phyloP scores from a whole-genome alignment of 192 early-diverging fungal genomes.

The Gonapodya sp. region DNA sequence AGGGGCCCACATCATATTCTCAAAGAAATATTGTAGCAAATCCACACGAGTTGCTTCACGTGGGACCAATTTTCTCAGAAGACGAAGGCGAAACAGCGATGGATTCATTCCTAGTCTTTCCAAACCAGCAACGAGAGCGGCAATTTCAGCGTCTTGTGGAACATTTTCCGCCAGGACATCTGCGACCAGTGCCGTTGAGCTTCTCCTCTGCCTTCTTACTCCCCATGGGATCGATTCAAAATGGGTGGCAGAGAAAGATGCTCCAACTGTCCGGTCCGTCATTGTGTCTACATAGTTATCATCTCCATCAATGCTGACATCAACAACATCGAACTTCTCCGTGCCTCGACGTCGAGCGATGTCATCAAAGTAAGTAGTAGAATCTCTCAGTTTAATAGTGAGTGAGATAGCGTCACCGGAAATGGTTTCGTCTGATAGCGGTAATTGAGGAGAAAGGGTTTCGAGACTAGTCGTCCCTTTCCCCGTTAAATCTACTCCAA shows the following conservation, averaged over 20 bases:
- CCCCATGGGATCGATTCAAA: too few species aligned
- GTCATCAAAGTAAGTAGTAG: not conserved
- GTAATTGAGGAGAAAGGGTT: not conserved
- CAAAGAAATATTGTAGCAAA: not conserved
- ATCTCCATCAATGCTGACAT: not conserved
- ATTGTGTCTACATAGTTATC: not conserved
- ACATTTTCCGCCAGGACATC: not conserved
- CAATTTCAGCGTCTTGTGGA: not conserved
- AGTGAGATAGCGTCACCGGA: not conserved
- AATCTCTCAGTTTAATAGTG: not conserved
- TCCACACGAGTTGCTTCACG: not conserved
- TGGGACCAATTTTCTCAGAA: not conserved
- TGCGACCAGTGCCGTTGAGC: not conserved
- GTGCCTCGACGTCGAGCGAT: not conserved
- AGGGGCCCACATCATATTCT: not conserved
- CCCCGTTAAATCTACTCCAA: too few species aligned
- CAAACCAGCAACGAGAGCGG: not conserved
- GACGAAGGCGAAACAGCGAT: not conserved
- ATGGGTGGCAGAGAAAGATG: too few species aligned
- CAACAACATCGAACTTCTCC: not conserved
- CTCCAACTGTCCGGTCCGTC: too few species aligned
- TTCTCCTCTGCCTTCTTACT: not conserved
- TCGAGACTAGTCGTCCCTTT: too few species aligned
- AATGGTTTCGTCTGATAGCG: not conserved
- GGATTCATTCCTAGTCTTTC: not conserved